A percentile compares a stretch with the other conserved stretches of the same genome.
These are phyloP conservation scores for Phytopythium aichiense DNA, from an alignment of 352 stramenopile genomes.

Conservation along the genomic window DNA sequence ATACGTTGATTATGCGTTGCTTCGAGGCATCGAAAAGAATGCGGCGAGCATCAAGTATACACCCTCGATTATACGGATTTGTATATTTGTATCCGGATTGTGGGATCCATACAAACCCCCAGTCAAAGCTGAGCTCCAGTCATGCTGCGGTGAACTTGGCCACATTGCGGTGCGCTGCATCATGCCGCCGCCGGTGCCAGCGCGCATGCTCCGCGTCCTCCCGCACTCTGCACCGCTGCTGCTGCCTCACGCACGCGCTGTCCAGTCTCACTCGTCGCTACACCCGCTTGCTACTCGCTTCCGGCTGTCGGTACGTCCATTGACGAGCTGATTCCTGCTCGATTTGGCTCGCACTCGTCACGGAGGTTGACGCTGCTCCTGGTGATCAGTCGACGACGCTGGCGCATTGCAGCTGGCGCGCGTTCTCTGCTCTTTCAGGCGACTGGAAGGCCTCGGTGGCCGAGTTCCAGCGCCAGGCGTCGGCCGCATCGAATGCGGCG, in stretches of 20 bases:
- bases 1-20: no score
- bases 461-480: constrained; percentile 37
- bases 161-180: not conserved
- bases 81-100: not conserved
- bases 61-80: not conserved
- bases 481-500: constrained; percentile 13
- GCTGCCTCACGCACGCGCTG: not conserved
- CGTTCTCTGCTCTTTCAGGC: not conserved
- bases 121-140: not conserved
- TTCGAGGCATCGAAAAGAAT: no score
- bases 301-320: not conserved
- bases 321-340: no score
- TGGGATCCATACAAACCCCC: not conserved
- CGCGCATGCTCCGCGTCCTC: not conserved
- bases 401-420: not conserved
- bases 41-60: not conserved
- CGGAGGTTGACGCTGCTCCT: not conserved
- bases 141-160: not conserved
- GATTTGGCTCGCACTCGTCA: no score
- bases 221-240: not conserved
- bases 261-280: no score
- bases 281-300: not conserved
- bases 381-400: not conserved
- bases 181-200: not conserved
- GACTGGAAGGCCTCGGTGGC: constrained; percentile 12